A percentile compares a stretch with the other conserved stretches of the same genome.
These are phyloP conservation scores for Russula virescens DNA, from an alignment of 768 basidiomycete species.

Conservation along the genomic window DNA sequence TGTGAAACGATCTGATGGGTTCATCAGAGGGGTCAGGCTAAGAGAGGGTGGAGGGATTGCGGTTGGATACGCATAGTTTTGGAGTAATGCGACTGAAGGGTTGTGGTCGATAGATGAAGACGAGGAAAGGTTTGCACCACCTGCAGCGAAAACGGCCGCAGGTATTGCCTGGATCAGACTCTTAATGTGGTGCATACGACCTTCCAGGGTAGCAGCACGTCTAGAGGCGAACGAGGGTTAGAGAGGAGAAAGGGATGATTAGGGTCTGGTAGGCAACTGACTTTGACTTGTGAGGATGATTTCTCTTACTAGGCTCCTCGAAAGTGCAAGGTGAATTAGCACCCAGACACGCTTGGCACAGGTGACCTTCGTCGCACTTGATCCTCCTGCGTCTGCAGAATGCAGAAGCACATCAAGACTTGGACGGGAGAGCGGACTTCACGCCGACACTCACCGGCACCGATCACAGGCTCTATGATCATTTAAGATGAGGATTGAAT, in stretches of 20 bases:
- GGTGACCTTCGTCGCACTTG: conserved; percentile 85
- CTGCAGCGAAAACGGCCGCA: conserved; percentile 67
- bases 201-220: conserved; percentile 77
- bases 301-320: conserved; percentile 81
- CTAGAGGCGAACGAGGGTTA: conserved; percentile 32
- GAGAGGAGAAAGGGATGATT: neutral
- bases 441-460: conserved; percentile 58
- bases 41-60: conserved; percentile 77
- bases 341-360: conserved; percentile 82
- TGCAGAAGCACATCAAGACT: conserved; percentile 13
- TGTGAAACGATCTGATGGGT: conserved; percentile 72
- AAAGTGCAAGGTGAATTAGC: conserved; percentile 80
- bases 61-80: conserved; percentile 39
- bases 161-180: conserved; percentile 81
- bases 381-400: conserved; percentile 67
- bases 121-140: conserved; percentile 37
- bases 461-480: conserved; percentile 78
- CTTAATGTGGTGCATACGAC: conserved; percentile 84
- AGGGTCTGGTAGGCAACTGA: conserved; percentile 34
- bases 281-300: conserved; percentile 87
- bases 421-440: neutral
- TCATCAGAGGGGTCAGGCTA: conserved; percentile 70
- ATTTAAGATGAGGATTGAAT: conserved; percentile 9
- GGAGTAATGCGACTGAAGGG: conserved; percentile 36
- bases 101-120: conserved; percentile 31